These are phyloP conservation scores for Diaporthe sp. DNA, from an alignment of 2,329 filamentous ascomycete genomes.

Conservation along the genomic window DNA sequence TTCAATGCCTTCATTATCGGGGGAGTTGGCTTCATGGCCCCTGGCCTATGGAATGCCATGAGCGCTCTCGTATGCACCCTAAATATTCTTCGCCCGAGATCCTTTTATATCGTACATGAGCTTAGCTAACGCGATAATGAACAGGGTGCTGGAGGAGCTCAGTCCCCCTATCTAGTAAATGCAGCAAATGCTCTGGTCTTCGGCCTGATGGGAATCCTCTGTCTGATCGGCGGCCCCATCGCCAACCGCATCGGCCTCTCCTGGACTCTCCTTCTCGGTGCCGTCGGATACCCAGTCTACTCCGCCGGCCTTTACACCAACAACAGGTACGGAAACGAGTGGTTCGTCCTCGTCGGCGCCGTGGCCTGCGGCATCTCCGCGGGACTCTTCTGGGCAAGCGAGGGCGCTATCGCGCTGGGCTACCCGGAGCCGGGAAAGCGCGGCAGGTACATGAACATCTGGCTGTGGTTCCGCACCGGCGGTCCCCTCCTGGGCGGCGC, in stretches of 20 bases:
- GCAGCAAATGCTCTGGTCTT: conserved; percentile 39
- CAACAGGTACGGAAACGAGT: conserved; percentile 73
- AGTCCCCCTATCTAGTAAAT: conserved; percentile 21
- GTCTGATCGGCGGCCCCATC: conserved; percentile 26
- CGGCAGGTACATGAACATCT: conserved; percentile 68
- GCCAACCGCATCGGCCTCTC: conserved; percentile 33
- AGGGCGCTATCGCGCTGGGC: conserved; percentile 74
- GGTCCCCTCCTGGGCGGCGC: conserved; percentile 64
- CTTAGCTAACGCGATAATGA: not conserved
- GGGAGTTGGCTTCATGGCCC: conserved; percentile 21
- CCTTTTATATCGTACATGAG: fast-evolving
- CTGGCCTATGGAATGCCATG: conserved; percentile 26
- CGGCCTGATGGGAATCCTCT: conserved; percentile 35
- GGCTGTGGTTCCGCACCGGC: conserved; percentile 57
- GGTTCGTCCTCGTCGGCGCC: conserved; percentile 74
- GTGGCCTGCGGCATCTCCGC: conserved; percentile 74
- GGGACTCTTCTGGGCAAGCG: conserved; percentile 77
- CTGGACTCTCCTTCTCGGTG: conserved; percentile 29
- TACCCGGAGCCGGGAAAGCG: conserved; percentile 75
- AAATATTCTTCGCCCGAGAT: fast-evolving
- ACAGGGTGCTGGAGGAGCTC: conserved; percentile 14
- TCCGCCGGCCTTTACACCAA: conserved; percentile 76
- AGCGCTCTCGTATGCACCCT: not conserved
- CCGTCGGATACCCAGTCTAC: conserved; percentile 67
- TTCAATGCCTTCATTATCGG: conserved; percentile 28